phyloP scores from a whole-genome alignment of 139 green algal species.

The Chara braunii region DNA sequence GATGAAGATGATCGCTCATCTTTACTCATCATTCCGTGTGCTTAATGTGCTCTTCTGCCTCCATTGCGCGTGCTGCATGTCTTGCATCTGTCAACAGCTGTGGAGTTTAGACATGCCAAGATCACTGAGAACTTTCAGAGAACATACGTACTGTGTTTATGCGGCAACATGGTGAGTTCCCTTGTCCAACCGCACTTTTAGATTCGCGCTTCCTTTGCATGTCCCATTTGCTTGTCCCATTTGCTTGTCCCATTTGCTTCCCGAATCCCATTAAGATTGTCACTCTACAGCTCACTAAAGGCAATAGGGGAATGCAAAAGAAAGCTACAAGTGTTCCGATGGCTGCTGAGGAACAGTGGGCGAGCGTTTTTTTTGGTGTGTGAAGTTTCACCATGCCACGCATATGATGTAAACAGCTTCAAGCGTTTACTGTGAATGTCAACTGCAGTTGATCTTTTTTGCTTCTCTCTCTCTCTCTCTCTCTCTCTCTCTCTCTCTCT shows the following conservation, averaged over 20 bases:
- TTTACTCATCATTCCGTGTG: background rate
- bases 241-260: background rate
- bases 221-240: background rate
- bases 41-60: slow-evolving; percentile 2
- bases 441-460: background rate
- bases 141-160: slow-evolving; percentile 97
- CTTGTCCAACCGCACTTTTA: slow-evolving; percentile 9
- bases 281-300: background rate
- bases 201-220: slow-evolving; percentile 3
- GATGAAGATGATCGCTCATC: background rate
- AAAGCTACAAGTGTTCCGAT: no score
- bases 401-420: no score
- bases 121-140: slow-evolving; percentile 44
- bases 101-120: slow-evolving; percentile 60
- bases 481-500: background rate
- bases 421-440: background rate
- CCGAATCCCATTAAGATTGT: background rate
- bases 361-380: no score
- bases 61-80: background rate
- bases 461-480: background rate
- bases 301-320: no score
- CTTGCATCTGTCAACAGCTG: slow-evolving; percentile 45
- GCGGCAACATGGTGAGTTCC: slow-evolving; percentile 63
- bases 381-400: no score
- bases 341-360: no score